Evolutionary conservation across 495 filamentous ascomycete genomes (phyloP).

Genomic region (Penicillium chermesinum): DNA sequence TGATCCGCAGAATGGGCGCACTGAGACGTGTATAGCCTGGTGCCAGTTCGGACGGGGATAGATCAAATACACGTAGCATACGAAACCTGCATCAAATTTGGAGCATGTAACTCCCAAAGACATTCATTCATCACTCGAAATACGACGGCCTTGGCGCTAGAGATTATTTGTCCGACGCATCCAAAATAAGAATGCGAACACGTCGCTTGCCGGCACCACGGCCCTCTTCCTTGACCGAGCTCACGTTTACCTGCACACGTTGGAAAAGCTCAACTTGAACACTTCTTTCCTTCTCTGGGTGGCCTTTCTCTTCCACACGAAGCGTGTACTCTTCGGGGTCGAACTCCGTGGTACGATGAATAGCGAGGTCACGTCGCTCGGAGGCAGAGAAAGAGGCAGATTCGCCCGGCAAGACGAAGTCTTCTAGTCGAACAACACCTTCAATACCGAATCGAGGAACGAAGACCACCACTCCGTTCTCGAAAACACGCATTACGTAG

Average conservation of each 20-base stretch:
- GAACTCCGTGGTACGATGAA: conserved; percentile 59
- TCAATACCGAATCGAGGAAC: conserved; percentile 95
- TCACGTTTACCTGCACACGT: conserved; percentile 81
- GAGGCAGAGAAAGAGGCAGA: conserved; percentile 28
- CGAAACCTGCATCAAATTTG: too few species aligned
- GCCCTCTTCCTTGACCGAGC: conserved; percentile 82
- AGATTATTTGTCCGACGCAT: conserved; percentile 9
- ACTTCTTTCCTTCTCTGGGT: conserved; percentile 47
- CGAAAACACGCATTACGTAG: conserved; percentile 94
- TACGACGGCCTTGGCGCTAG: too few species aligned
- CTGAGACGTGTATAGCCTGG: conserved; percentile 28
- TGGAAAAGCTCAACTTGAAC: conserved; percentile 76
- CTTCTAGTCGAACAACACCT: conserved; percentile 76
- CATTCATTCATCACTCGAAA: too few species aligned
- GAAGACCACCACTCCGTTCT: conserved; percentile 93
- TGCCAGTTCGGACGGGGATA: not conserved
- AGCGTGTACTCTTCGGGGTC: conserved; percentile 81
- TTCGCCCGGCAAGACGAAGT: conserved; percentile 70
- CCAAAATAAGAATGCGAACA: conserved; percentile 38
- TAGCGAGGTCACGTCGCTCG: conserved; percentile 36
- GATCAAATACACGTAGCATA: too few species aligned
- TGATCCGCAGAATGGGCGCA: conserved; percentile 32
- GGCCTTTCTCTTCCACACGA: conserved; percentile 43
- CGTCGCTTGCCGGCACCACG: conserved; percentile 82
- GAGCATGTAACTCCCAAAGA: too few species aligned